Evolutionary conservation across 805 yeast species (phyloP).

Genomic region (Starmerella bacillaris): DNA sequence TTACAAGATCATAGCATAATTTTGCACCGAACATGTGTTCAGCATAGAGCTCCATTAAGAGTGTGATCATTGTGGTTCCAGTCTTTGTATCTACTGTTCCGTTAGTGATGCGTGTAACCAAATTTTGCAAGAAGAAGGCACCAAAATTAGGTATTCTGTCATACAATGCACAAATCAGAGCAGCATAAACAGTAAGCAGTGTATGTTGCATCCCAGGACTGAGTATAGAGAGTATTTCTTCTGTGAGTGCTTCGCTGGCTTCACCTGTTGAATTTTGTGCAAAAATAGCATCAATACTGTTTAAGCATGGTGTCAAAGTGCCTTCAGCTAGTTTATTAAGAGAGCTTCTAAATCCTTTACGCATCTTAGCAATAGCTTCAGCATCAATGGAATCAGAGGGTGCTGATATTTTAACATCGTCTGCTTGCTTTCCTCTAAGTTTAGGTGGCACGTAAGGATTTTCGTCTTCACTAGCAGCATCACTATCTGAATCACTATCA

Average conservation of each 20-base stretch:
- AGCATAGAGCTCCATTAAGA: constrained; percentile 59
- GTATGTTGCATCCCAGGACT: constrained; percentile 59
- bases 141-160: constrained; percentile 79
- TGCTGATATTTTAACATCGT: constrained; percentile 17
- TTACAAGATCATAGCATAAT: constrained; percentile 61
- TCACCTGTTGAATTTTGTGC: constrained; percentile 52
- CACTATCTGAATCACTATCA: constrained; percentile 11
- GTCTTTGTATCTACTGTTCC: constrained; percentile 26
- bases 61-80: constrained; percentile 40
- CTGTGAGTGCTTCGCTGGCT: constrained; percentile 55
- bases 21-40: constrained; percentile 60
- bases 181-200: constrained; percentile 63
- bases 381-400: constrained; percentile 20
- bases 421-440: constrained; percentile 35
- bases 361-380: constrained; percentile 25
- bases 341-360: constrained; percentile 58
- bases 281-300: constrained; percentile 48
- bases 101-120: constrained; percentile 27
- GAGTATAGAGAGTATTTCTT: constrained; percentile 38
- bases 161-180: constrained; percentile 56
- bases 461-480: constrained; percentile 15
- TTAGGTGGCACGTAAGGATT: constrained; percentile 74
- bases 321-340: constrained; percentile 81
- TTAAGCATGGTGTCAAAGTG: constrained; percentile 51
- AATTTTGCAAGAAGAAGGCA: constrained; percentile 60